Evolutionary conservation across 1,139 yeast genomes (phyloP).

Genomic region (Yamadazyma buinensis): DNA sequence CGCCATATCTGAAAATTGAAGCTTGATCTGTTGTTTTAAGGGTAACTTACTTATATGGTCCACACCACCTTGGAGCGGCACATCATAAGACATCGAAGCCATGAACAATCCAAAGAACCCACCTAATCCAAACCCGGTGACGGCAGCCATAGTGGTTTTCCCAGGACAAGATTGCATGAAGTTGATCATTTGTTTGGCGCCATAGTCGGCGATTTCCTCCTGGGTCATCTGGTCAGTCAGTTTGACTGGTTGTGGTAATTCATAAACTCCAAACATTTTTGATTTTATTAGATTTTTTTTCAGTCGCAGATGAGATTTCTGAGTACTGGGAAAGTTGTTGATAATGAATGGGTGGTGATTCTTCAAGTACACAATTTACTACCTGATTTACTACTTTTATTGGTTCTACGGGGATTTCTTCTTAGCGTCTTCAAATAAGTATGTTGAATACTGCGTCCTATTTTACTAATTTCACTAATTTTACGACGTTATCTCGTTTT

Average conservation of each 20-base stretch:
- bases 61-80: slow-evolving; percentile 63
- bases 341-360: too few species aligned
- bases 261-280: slow-evolving; percentile 17
- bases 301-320: too few species aligned
- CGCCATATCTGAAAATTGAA: slow-evolving; percentile 92
- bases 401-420: too few species aligned
- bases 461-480: too few species aligned
- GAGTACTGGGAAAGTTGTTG: too few species aligned
- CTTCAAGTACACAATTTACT: too few species aligned
- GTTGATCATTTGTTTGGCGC: slow-evolving; percentile 79
- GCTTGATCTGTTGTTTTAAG: slow-evolving; percentile 85
- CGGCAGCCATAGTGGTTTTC: slow-evolving; percentile 87
- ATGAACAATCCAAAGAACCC: slow-evolving; percentile 95
- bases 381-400: too few species aligned
- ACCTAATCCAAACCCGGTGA: slow-evolving; percentile 90
- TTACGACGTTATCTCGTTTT: too few species aligned
- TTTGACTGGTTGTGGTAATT: slow-evolving; percentile 37
- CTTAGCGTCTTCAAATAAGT: too few species aligned
- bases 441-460: too few species aligned
- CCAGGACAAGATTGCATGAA: slow-evolving; percentile 96
- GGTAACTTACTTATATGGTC: slow-evolving; percentile 75
- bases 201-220: slow-evolving; percentile 90
- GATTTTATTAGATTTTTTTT: too few species aligned
- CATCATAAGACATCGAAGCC: slow-evolving; percentile 91
- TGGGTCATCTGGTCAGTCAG: slow-evolving; percentile 64